Base-by-base conservation (phyloP, 1,284 basidiomycete species). In the Mycena sp. region DNA sequence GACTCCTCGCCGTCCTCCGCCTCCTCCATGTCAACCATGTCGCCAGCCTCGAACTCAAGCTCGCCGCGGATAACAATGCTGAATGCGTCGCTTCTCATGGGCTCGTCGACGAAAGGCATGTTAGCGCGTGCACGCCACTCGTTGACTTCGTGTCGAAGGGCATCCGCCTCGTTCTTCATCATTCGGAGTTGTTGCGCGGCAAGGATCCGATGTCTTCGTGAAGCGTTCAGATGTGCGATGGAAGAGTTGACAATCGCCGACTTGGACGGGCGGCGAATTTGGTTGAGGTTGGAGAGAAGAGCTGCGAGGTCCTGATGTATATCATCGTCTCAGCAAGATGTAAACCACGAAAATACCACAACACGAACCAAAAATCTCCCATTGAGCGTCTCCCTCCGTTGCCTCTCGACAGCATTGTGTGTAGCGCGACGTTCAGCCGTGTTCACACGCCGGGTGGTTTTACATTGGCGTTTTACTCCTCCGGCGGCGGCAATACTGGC, bases 371-470 rank as follows among this genome's bases (percentile, higher is more conserved):
- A 80, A 82, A 97, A 97, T 65, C 94, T 87, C 53, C 90, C 85
- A 76, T 97, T 98, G 64, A 97, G 81, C 32, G 92, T 95, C 81
- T 98, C 95, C 61, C 96, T 83, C 53, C 95, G 87, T 72, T 93
- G 92, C 59, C 96, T 85, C 81, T 97, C 96, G 63, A 96, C 94
- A 32, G 96, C 95, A 74, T 98, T 98, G 80, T 97, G 96, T 32
- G 93, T 95, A 6, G 94, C 93, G 44, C 95, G 85, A 75, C 95
- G 92, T 77, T 97, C 96, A 64, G 95, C 95, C 44, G 94, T 96
- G 80, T 95, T 96, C 65, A 94, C 93, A 35, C 94, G 87, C 69
- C 87, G 86, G 77, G 84, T 89, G 73, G 89, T 87, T 77, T 92
- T 95, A 80, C 90, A 87, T 76, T 91, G 92, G 58, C 75, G 70